Percentiles rank a stretch among this genome's conserved stretches.
These are phyloP conservation scores for Talinum fruticosum DNA, from an alignment of 148 eudicot genomes.

Conservation along the genomic window DNA sequence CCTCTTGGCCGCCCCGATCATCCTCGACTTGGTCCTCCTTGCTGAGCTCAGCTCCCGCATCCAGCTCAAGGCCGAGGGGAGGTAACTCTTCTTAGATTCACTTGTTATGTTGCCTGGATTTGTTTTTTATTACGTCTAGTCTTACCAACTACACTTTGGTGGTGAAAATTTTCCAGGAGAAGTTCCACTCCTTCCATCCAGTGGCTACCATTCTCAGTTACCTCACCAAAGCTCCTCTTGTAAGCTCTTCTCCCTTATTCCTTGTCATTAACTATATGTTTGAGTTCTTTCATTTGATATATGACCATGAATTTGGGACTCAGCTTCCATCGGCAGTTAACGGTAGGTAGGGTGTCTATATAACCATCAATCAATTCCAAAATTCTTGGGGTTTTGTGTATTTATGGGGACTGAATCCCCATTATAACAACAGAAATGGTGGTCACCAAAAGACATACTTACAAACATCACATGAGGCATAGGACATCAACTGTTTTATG, in stretches of 20 bases:
- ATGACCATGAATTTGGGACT: background rate
- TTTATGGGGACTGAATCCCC: background rate
- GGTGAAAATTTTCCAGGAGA: slow-evolving; percentile 49
- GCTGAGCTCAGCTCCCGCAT: slow-evolving; percentile 93
- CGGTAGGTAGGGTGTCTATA: slow-evolving; percentile 12
- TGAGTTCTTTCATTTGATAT: too few relatives aligned
- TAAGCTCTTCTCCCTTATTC: slow-evolving; percentile 33
- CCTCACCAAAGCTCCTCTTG: slow-evolving; percentile 97
- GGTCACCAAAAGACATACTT: background rate
- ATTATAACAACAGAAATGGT: slow-evolving; percentile 1
- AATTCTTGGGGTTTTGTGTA: slow-evolving; percentile 1
- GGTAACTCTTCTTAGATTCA: slow-evolving; percentile 29
- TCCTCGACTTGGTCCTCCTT: slow-evolving; percentile 87
- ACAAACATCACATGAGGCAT: slow-evolving; percentile 13
- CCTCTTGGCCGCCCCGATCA: slow-evolving; percentile 91
- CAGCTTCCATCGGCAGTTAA: slow-evolving; percentile 12
- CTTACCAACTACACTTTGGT: background rate
- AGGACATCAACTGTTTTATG: background rate
- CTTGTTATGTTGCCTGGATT: background rate
- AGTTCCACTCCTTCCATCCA: slow-evolving; percentile 95
- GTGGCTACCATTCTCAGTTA: slow-evolving; percentile 92
- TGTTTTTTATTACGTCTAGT: background rate
- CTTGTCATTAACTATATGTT: background rate
- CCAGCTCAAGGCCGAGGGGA: slow-evolving; percentile 86
- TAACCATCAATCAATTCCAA: background rate